Base-by-base conservation (phyloP, 1,284 basidiomycete species). In the Tilletia walkeri region DNA sequence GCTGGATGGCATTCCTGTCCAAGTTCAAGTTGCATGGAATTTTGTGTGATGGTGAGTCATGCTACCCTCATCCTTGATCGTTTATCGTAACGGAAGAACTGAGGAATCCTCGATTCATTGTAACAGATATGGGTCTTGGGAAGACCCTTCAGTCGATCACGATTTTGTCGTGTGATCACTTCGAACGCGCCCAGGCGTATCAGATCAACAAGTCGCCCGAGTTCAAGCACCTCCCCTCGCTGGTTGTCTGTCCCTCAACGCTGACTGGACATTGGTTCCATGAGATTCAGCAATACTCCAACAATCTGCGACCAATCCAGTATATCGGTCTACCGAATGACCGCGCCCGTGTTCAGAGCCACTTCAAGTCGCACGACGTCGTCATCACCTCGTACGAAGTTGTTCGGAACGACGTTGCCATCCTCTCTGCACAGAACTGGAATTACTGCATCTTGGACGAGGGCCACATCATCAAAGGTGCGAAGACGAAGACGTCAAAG, bases 111-210 rank as follows among this genome's bases (percentile, higher is more conserved):
- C 50, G n/a, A 12, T 56, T 20, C 20, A 30, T 34, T 18, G 56
- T 16, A 0, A 10, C 59, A 63, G 59, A 98, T 82, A 99, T 99
- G 95, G 96, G 96, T 75, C 89, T 99, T 6, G 96, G 96, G 38
- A 99, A 99, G 86, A 98, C 95, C 1, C 86, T 99, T 16, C 96
- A 99, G 84, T 96, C 95, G 0, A 99, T 99, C 78, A 96, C 94
- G 81, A 99, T 99, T 74, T 87, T 99, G 36, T 92, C 94, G 0
- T 91, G 93, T 85, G 97, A 95, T 85, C 94, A 96, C 79, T 88
- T 90, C 80, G 96, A 99, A 84, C 90, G 95, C 10, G 87, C 88
- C 6, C 87, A 91, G 80, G 88, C 88, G 75, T 87, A 90, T 84
- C 87, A 89, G 78, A 86, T 88, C 72, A 91, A 90, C 4, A 85